Conservation (phyloP, 805 yeast genomes). For the Ogataea sp. region DNA sequence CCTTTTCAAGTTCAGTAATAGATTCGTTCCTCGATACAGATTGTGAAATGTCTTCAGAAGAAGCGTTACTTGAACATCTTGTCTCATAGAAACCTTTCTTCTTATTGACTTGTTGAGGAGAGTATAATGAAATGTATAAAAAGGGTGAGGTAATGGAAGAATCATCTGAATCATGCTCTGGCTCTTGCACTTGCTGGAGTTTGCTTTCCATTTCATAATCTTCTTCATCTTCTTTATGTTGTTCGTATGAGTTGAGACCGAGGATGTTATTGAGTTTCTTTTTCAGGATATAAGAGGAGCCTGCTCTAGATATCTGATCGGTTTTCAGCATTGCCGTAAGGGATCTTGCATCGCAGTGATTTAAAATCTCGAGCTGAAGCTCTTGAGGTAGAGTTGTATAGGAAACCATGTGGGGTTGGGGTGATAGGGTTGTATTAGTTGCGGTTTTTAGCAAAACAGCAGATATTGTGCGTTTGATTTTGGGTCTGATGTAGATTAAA, state of each 20-base stretch:
- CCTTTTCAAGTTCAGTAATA: neutral
- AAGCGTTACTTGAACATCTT: slow-evolving; percentile 7
- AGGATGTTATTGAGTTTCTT: slow-evolving; percentile 2
- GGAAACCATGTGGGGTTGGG: neutral
- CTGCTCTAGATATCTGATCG: slow-evolving; percentile 3
- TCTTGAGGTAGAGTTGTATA: slow-evolving; percentile 12
- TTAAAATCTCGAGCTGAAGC: slow-evolving; percentile 13
- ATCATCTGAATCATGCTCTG: too few relatives aligned
- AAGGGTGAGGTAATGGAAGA: too few relatives aligned
- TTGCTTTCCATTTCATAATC: too few relatives aligned
- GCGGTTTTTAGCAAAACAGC: neutral
- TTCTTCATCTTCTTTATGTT: neutral
- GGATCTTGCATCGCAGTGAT: slow-evolving; percentile 6
- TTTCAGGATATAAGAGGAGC: slow-evolving; percentile 5
- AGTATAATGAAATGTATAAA: slow-evolving; percentile 15
- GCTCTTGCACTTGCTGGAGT: too few relatives aligned
- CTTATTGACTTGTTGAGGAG: slow-evolving; percentile 18
- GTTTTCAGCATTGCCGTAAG: slow-evolving; percentile 6
- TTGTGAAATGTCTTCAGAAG: neutral
- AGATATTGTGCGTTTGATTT: neutral
- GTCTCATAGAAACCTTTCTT: slow-evolving; percentile 17
- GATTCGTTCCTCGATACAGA: neutral
- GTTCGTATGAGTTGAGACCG: too few relatives aligned
- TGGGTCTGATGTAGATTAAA: neutral
- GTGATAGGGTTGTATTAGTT: neutral